These are phyloP conservation scores for Arthroderma sp. DNA, from an alignment of 2,329 filamentous ascomycete genomes.

Conservation along the genomic window DNA sequence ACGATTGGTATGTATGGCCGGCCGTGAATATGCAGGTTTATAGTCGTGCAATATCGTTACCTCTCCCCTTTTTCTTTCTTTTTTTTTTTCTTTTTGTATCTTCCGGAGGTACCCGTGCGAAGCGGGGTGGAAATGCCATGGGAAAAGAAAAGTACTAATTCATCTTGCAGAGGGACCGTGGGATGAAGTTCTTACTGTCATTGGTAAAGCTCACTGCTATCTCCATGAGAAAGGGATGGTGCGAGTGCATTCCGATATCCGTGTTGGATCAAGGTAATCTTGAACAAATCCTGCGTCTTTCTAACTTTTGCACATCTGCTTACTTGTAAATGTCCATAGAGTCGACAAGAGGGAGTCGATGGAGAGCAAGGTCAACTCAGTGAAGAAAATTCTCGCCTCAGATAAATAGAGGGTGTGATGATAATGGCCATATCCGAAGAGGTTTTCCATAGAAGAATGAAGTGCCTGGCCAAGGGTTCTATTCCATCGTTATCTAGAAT, in stretches of 20 bases:
- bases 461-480: too few relatives aligned
- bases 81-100: background rate
- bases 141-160: background rate
- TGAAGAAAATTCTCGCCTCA: conserved; percentile 39
- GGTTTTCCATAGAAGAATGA: too few relatives aligned
- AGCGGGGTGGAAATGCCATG: too few relatives aligned
- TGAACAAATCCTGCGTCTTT: background rate
- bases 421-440: too few relatives aligned
- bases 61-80: background rate
- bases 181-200: conserved; percentile 72
- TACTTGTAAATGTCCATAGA: conserved; percentile 28
- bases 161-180: conserved; percentile 62
- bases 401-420: conserved; percentile 4
- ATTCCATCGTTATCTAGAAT: too few relatives aligned
- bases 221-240: conserved; percentile 66
- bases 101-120: background rate
- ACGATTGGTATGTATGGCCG: conserved; percentile 57
- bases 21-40: background rate
- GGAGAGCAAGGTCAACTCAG: conserved; percentile 60
- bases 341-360: conserved; percentile 77
- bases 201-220: conserved; percentile 72
- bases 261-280: conserved; percentile 61
- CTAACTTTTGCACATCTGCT: background rate
- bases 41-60: background rate
- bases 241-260: conserved; percentile 77